Conservation (phyloP, 495 filamentous ascomycete genomes). For the Letharia lupina region DNA sequence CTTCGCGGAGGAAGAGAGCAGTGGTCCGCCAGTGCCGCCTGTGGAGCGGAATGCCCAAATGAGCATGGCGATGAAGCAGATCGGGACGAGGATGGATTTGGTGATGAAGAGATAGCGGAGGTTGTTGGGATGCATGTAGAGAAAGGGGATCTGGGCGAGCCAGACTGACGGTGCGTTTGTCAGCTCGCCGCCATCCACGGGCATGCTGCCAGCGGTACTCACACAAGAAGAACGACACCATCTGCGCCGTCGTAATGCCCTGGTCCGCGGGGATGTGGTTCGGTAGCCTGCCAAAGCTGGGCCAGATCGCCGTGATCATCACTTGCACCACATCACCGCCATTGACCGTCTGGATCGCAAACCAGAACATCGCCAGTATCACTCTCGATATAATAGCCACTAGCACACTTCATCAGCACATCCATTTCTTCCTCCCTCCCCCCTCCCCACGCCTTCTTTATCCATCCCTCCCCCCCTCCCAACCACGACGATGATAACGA, state of each 20-base stretch:
- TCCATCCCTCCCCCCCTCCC: background rate
- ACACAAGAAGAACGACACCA: conserved; percentile 57
- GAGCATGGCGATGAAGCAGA: conserved; percentile 41
- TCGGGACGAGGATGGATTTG: conserved; percentile 40
- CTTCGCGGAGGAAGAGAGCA: conserved; percentile 19
- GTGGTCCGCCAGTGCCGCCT: conserved; percentile 19
- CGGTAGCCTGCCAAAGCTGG: conserved; percentile 46
- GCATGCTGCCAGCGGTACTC: background rate
- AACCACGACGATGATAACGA: background rate
- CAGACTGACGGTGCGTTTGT: conserved; percentile 25
- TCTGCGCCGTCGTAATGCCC: conserved; percentile 56
- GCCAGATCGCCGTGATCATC: conserved; percentile 63
- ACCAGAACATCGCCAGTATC: conserved; percentile 64
- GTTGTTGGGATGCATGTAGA: conserved; percentile 40
- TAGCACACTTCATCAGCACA: background rate
- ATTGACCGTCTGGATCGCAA: conserved; percentile 60
- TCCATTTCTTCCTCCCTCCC: background rate
- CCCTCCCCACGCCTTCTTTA: no score
- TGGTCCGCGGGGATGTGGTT: conserved; percentile 48
- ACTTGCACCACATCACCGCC: conserved; percentile 56
- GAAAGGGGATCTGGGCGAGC: conserved; percentile 39
- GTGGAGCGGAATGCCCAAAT: conserved; percentile 39
- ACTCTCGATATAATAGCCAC: conserved; percentile 59
- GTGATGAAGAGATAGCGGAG: conserved; percentile 40
- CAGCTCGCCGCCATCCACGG: background rate